A percentile compares a stretch with the other conserved stretches of the same genome.
phyloP scores from a whole-genome alignment of 2,329 filamentous ascomycete species.

The Claviceps sp. region DNA sequence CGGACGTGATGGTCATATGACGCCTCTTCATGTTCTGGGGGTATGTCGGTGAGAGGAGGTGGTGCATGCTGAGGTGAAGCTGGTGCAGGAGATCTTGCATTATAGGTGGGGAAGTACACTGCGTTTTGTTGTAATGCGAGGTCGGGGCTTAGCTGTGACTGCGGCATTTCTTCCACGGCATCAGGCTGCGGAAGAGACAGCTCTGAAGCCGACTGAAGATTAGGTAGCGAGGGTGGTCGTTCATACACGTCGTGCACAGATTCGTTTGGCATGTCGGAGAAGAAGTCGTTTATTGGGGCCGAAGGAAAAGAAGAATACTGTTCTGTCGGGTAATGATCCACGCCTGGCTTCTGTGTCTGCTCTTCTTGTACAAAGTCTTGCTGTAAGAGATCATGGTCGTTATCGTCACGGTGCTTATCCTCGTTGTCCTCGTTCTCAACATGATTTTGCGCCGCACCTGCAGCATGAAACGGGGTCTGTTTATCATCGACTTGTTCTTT shows the following conservation, averaged over 20 bases:
- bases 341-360: conserved; percentile 3
- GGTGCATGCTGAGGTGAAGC: not conserved
- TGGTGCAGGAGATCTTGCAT: conserved; percentile 1
- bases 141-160: not conserved
- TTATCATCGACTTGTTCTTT: not conserved
- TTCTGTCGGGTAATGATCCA: conserved; percentile 1
- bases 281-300: conserved; percentile 14
- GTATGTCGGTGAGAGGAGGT: not conserved
- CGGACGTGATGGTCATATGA: not conserved
- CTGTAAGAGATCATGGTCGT: conserved; percentile 7
- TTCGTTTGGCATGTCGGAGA: conserved; percentile 4
- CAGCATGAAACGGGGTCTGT: not conserved
- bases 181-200: conserved; percentile 15
- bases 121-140: conserved; percentile 10
- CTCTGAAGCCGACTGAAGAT: conserved; percentile 17
- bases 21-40: not conserved
- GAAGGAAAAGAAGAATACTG: conserved; percentile 15
- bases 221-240: conserved; percentile 10
- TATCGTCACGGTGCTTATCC: not conserved
- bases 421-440: not conserved
- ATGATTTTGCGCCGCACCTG: not conserved
- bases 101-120: conserved; percentile 9
- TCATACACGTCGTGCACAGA: conserved; percentile 11
- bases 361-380: not conserved
- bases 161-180: conserved; percentile 2